These are phyloP conservation scores for Aspergillus transmontanensis DNA, from an alignment of 2,329 filamentous ascomycete genomes.

Conservation along the genomic window DNA sequence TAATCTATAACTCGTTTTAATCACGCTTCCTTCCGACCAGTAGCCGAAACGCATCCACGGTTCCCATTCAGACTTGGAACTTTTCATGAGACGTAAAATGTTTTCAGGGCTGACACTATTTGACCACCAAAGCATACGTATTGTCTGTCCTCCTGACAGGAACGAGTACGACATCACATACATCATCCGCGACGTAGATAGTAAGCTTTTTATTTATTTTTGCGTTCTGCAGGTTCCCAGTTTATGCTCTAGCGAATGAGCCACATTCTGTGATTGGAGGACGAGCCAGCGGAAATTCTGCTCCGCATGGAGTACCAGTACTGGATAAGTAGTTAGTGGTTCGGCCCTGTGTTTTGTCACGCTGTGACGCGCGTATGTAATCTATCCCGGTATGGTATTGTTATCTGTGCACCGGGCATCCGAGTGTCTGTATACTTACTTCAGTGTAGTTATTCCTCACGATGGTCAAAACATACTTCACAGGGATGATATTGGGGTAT, in stretches of 20 bases:
- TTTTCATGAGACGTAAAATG: not conserved
- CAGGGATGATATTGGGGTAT: not conserved
- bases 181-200: not conserved
- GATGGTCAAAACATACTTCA: not conserved
- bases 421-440: too few relatives aligned
- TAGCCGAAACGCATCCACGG: not conserved
- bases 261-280: not conserved
- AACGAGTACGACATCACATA: not conserved
- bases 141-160: not conserved
- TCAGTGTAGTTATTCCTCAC: too few relatives aligned
- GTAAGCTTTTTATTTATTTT: too few relatives aligned
- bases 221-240: too few relatives aligned
- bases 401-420: not conserved
- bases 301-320: too few relatives aligned
- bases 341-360: slow-evolving; percentile 9
- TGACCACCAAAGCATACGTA: not conserved
- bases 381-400: not conserved
- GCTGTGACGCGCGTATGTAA: not conserved
- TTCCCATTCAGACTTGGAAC: not conserved
- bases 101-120: not conserved
- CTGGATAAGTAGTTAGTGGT: not conserved
- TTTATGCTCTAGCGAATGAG: too few relatives aligned
- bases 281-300: too few relatives aligned
- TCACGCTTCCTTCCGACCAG: not conserved
- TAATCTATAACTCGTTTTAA: not conserved